Base-by-base conservation (phyloP, 1,284 basidiomycete species). In the Cryptococcus maquisensis region DNA sequence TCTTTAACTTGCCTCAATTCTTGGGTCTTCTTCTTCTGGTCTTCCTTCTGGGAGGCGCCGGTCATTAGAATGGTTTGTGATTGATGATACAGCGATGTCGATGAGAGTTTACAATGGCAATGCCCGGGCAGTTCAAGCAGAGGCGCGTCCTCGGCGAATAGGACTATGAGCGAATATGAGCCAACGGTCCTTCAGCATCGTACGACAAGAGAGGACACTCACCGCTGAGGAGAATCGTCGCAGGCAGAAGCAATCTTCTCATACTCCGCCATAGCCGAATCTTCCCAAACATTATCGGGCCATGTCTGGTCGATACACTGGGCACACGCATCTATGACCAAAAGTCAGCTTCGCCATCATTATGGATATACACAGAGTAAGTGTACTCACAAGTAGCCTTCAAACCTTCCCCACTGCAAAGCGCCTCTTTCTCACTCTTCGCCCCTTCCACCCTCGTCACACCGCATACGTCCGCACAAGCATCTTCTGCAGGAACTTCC, bases 291-390 rank as follows among this genome's bases (percentile, higher is more conserved):
- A 20, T 61, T 66, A 39, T 66, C 63, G 23, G 64, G 61, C 64
- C 64, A 68, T n/a, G 66, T 60, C 16, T 45, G 37, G 55, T 68
- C 66, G 45, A 68, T 68, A 46, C 66, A 68, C 47, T 66, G 56
- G 21, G 66, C 66, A 42, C 66, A 68, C 20, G 48, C 48, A 37
- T 63, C 66, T 68, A 23, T 26, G 13, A 32, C 18, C 20, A 20
- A n/a, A n/a, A 24, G 41, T 39, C 35, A 47, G 26, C 15, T n/a
- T 37, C 21, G 26, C 15, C 18, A 20, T 10, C n/a, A 6, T n/a
- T 13, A 15, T 1, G 13, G 13, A 12, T 23, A 9, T 41, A 21
- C n/a, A 23, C 4, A 12, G 26, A 47, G 8, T 21, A 39, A 5
- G 23, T n/a, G n/a, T n/a, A 66, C 66, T 60, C 52, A 68, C 66